phyloP scores from a whole-genome alignment of 78 protist species.

The slime mould (Dictyostelium discoideum) region DNA sequence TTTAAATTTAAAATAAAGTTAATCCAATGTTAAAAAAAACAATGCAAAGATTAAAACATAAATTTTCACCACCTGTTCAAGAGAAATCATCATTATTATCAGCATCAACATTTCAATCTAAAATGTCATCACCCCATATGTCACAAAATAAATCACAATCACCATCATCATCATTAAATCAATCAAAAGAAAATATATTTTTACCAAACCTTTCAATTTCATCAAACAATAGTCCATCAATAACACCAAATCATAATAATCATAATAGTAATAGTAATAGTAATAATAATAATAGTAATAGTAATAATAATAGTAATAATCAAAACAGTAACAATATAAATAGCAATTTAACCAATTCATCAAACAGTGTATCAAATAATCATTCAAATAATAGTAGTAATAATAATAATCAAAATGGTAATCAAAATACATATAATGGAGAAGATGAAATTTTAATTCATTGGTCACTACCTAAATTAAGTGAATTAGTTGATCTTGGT shows the following conservation, averaged over 20 bases:
- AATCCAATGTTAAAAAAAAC: slow-evolving; percentile 72
- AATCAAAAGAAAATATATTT: slow-evolving; percentile 11
- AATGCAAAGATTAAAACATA: slow-evolving; percentile 50
- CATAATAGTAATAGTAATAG: neutral
- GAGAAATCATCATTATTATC: slow-evolving; percentile 12
- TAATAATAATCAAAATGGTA: neutral
- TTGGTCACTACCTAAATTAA: slow-evolving; percentile 60
- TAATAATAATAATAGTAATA: neutral
- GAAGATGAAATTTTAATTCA: slow-evolving; percentile 55
- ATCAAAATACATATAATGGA: neutral
- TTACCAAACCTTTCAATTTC: neutral
- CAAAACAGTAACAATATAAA: too few species aligned
- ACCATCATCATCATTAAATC: neutral
- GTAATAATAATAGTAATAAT: neutral
- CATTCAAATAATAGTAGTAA: neutral
- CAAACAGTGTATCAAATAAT: too few species aligned
- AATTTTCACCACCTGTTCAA: slow-evolving; percentile 32
- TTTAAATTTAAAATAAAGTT: neutral
- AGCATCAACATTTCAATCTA: slow-evolving; percentile 32
- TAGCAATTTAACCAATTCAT: neutral
- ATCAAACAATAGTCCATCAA: neutral
- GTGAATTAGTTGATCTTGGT: slow-evolving; percentile 12
- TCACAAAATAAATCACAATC: slow-evolving; percentile 53
- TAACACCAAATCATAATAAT: neutral
- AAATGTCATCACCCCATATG: slow-evolving; percentile 39